phyloP scores from a whole-genome alignment of 345 rosid genomes.

The Pistacia vera region DNA sequence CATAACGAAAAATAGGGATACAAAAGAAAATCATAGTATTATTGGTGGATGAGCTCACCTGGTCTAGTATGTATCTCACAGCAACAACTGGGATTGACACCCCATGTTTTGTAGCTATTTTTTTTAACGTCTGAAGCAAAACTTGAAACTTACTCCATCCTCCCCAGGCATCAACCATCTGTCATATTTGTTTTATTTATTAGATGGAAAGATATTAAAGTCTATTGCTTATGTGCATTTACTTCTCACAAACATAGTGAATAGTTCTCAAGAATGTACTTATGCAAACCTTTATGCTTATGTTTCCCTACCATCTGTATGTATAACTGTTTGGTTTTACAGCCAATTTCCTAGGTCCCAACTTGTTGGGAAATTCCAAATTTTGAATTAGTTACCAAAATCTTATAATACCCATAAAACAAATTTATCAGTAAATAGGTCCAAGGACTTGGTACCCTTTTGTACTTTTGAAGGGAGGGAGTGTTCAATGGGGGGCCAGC shows the following conservation, averaged over 20 bases:
- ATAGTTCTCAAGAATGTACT: not conserved
- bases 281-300: not conserved
- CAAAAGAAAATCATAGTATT: not conserved
- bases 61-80: constrained; percentile 79
- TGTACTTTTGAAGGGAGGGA: constrained; percentile 92
- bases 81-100: constrained; percentile 90
- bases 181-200: constrained; percentile 17
- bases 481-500: constrained; percentile 84
- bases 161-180: constrained; percentile 99
- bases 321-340: not conserved
- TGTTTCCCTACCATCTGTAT: not conserved
- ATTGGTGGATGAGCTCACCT: constrained; percentile 41
- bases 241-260: not conserved
- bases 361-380: not conserved
- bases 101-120: constrained; percentile 73
- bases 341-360: not conserved
- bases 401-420: not conserved
- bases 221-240: not conserved
- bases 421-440: constrained; percentile 1
- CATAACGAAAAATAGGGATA: not conserved
- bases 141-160: constrained; percentile 90
- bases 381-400: not conserved
- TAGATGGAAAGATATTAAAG: not conserved
- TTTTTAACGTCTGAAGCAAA: constrained; percentile 69
- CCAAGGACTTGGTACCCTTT: constrained; percentile 54